Percentiles rank a stretch among this genome's conserved stretches.
phyloP scores from a whole-genome alignment of 2,329 filamentous ascomycete species.

The Paraphaeosphaeria minitans region DNA sequence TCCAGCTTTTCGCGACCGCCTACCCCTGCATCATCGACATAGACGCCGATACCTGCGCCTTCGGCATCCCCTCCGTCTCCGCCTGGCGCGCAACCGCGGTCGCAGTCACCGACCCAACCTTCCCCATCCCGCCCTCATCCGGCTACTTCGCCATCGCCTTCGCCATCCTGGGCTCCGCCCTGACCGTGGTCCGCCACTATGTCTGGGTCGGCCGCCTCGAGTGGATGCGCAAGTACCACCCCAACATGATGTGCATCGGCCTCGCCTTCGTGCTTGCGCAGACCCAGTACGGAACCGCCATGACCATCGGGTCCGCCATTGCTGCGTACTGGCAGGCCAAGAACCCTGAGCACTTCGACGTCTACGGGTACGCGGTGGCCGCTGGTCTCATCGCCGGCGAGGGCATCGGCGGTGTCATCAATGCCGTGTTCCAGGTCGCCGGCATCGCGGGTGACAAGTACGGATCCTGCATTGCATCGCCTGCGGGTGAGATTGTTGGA shows the following conservation, averaged over 20 bases:
- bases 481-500: conserved; percentile 33
- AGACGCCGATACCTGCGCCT: conserved; percentile 58
- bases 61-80: conserved; percentile 65
- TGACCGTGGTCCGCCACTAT: conserved; percentile 62
- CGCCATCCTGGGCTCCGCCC: conserved; percentile 56
- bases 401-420: conserved; percentile 67
- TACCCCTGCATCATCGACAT: conserved; percentile 69
- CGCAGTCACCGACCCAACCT: conserved; percentile 62
- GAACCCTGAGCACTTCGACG: conserved; percentile 59
- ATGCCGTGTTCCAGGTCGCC: conserved; percentile 58
- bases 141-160: conserved; percentile 65
- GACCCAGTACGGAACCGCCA: conserved; percentile 64
- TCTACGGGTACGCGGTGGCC: conserved; percentile 64
- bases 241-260: conserved; percentile 67
- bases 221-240: conserved; percentile 61
- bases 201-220: conserved; percentile 59
- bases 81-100: conserved; percentile 70
- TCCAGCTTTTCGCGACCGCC: conserved; percentile 69
- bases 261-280: conserved; percentile 64
- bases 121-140: conserved; percentile 60
- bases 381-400: conserved; percentile 68
- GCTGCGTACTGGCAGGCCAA: conserved; percentile 62
- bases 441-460: conserved; percentile 50
- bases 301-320: conserved; percentile 60
- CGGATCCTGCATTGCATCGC: conserved; percentile 38